Percentiles rank a stretch among this genome's conserved stretches.
Conservation (phyloP, 1,284 basidiomycete genomes). For the Irpex sp. region DNA sequence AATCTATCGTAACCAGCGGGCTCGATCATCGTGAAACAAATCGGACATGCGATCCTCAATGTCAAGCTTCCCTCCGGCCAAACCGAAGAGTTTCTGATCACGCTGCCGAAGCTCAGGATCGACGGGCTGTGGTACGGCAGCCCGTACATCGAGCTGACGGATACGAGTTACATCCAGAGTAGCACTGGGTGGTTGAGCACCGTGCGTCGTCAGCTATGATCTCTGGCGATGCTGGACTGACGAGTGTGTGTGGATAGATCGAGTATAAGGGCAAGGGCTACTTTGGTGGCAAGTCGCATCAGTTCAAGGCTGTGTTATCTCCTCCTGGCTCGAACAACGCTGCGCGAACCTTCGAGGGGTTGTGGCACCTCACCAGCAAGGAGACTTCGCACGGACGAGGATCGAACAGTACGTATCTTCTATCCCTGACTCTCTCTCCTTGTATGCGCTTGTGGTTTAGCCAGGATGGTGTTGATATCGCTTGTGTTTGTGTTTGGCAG, state of each 20-base stretch:
- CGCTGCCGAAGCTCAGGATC: conserved; percentile 68
- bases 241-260: conserved; percentile 39
- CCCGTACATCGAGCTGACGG: conserved; percentile 88
- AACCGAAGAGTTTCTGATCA: conserved; percentile 84
- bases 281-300: conserved; percentile 91
- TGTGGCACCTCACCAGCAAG: conserved; percentile 80
- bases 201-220: conserved; percentile 31
- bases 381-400: conserved; percentile 22
- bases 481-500: conserved; percentile 20
- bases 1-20: conserved; percentile 37
- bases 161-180: conserved; percentile 82
- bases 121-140: conserved; percentile 59
- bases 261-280: conserved; percentile 97
- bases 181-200: conserved; percentile 70
- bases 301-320: conserved; percentile 81
- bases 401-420: neutral
- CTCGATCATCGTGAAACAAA: conserved; percentile 87
- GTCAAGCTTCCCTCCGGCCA: conserved; percentile 57
- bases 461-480: neutral
- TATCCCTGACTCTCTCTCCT: neutral
- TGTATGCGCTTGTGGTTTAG: no score
- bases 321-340: conserved; percentile 37
- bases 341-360: conserved; percentile 75
- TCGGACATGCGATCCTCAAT: conserved; percentile 88
- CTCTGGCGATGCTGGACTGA: neutral